Evolutionary conservation across 768 basidiomycete species (phyloP).

Genomic region (Neoboletus subvelutipes): DNA sequence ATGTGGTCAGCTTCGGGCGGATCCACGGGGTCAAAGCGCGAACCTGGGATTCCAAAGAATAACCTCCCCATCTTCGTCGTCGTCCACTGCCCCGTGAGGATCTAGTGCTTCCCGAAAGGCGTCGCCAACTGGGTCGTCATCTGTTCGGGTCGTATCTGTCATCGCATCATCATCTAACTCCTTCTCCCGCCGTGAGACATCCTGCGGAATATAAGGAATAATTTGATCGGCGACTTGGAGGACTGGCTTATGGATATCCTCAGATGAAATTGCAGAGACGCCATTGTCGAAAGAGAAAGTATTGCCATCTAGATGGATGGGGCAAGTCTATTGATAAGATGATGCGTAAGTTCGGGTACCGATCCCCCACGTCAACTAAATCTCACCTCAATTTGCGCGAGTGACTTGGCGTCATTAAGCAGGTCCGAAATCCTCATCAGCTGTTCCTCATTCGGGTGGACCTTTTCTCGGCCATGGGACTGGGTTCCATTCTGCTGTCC

Average conservation of each 20-base stretch:
- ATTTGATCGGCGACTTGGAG: constrained; percentile 16
- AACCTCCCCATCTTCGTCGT: constrained; percentile 62
- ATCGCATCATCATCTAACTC: constrained; percentile 58
- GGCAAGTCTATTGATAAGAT: constrained; percentile 24
- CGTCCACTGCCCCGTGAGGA: constrained; percentile 33
- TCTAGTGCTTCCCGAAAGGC: constrained; percentile 55
- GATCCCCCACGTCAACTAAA: constrained; percentile 6
- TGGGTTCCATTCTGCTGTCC: constrained; percentile 24
- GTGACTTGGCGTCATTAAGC: constrained; percentile 61
- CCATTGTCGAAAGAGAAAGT: constrained; percentile 20
- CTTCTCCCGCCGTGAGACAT: constrained; percentile 1
- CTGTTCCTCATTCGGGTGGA: constrained; percentile 94
- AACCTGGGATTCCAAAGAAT: constrained; percentile 77
- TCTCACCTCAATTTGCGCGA: constrained; percentile 60
- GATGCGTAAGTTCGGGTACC: constrained; percentile 13
- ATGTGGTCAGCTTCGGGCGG: constrained; percentile 3
- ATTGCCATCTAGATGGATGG: constrained; percentile 23
- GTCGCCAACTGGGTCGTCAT: constrained; percentile 70
- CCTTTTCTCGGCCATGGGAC: constrained; percentile 41
- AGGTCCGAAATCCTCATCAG: constrained; percentile 91
- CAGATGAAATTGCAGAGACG: constrained; percentile 7
- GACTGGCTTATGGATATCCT: neutral
- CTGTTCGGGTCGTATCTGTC: constrained; percentile 69
- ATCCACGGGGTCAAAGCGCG: constrained; percentile 8
- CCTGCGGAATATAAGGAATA: constrained; percentile 5